phyloP scores from a whole-genome alignment of 257 asterid genomes.

The Lantana camara region DNA sequence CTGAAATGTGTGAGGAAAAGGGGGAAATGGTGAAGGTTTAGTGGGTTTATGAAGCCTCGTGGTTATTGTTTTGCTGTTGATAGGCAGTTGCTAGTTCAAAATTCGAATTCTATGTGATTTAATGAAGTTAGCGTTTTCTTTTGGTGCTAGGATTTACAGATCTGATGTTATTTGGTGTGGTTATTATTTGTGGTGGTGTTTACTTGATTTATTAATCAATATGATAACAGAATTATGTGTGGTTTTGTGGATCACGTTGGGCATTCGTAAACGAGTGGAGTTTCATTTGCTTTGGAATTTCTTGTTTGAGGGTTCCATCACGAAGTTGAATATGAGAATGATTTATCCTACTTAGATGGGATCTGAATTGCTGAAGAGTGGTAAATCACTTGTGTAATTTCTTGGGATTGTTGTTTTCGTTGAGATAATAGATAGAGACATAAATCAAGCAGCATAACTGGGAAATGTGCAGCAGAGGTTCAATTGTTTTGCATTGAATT shows the following conservation, averaged over 20 bases:
- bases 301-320: background rate
- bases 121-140: background rate
- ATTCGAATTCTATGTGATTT: background rate
- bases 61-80: conserved; percentile 4
- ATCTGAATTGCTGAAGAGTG: conserved; percentile 9
- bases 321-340: background rate
- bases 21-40: background rate
- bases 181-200: conserved; percentile 16
- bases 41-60: background rate
- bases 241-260: conserved; percentile 14
- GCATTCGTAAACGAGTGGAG: background rate
- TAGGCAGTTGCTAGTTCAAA: background rate
- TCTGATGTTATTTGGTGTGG: conserved; percentile 21
- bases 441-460: background rate
- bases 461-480: background rate
- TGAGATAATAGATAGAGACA: background rate
- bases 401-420: background rate
- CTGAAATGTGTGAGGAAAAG: background rate
- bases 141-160: conserved; percentile 17
- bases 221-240: background rate
- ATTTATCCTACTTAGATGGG: background rate
- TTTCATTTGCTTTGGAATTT: background rate
- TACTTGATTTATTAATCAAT: conserved; percentile 14
- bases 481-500: background rate
- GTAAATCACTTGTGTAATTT: conserved; percentile 1